phyloP scores from a whole-genome alignment of 164 flowering plant genomes.

The Dillenia turbinata region DNA sequence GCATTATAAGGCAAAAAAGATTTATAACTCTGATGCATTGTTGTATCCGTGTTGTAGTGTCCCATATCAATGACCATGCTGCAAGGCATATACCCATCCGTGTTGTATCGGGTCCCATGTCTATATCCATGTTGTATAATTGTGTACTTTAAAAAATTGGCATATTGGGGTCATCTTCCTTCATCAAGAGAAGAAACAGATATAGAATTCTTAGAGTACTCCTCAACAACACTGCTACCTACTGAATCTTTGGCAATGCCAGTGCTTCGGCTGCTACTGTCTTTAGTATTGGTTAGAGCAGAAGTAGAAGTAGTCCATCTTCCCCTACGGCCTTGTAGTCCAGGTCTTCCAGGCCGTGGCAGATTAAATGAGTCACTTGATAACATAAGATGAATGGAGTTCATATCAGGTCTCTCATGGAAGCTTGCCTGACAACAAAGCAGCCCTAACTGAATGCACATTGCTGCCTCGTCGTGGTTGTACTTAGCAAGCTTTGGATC shows the following conservation, averaged over 20 bases:
- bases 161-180: constrained; percentile 47
- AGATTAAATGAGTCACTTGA: constrained; percentile 61
- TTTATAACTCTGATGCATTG: no score
- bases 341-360: constrained; percentile 76
- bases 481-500: constrained; percentile 44
- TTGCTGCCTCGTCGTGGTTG: constrained; percentile 43
- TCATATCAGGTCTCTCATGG: constrained; percentile 70
- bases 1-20: no score
- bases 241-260: constrained; percentile 26
- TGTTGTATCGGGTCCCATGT: no score
- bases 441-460: constrained; percentile 75
- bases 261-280: constrained; percentile 18
- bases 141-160: not conserved
- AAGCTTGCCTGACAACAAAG: constrained; percentile 67
- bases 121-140: no score
- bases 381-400: constrained; percentile 59
- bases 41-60: no score
- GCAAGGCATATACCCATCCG: no score
- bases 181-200: constrained; percentile 65
- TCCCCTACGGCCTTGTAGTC: constrained; percentile 59
- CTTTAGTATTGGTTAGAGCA: constrained; percentile 26
- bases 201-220: constrained; percentile 61
- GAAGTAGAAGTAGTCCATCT: constrained; percentile 42
- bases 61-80: no score
- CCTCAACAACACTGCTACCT: constrained; percentile 38